phyloP scores from a whole-genome alignment of 148 eudicot species.

The Rhododendron griersonianum region DNA sequence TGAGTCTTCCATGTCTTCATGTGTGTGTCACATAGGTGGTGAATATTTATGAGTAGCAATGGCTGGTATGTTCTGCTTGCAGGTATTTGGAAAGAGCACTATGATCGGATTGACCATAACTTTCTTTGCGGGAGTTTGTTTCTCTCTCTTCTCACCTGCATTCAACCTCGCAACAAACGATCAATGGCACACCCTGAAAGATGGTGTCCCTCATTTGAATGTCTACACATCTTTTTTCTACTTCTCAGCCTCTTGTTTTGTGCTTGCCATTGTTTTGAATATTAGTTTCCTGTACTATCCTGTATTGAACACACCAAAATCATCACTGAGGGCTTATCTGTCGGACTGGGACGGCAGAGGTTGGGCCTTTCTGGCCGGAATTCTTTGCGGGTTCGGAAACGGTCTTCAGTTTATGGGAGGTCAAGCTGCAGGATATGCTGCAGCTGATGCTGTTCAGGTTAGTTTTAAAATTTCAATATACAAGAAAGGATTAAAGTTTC shows the following conservation, averaged over 20 bases:
- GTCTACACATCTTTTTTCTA: constrained; percentile 54
- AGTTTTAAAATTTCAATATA: constrained; percentile 6
- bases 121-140: constrained; percentile 59
- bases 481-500: neutral
- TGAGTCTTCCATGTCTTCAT: neutral
- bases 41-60: neutral
- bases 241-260: constrained; percentile 54
- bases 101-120: constrained; percentile 58
- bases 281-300: constrained; percentile 53
- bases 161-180: constrained; percentile 52
- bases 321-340: constrained; percentile 52
- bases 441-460: constrained; percentile 84
- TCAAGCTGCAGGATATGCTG: constrained; percentile 87
- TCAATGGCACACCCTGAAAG: constrained; percentile 33
- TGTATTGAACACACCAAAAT: constrained; percentile 48
- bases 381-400: constrained; percentile 64
- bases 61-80: neutral
- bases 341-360: constrained; percentile 68
- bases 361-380: constrained; percentile 63
- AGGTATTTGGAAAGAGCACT: constrained; percentile 63
- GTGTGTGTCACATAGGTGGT: neutral
- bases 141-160: constrained; percentile 51
- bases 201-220: constrained; percentile 31
- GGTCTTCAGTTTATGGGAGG: constrained; percentile 88
- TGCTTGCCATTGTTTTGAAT: constrained; percentile 49